Base-by-base conservation (phyloP, 2,329 filamentous ascomycete species). In the Macrophomina pseudophaseolina region DNA sequence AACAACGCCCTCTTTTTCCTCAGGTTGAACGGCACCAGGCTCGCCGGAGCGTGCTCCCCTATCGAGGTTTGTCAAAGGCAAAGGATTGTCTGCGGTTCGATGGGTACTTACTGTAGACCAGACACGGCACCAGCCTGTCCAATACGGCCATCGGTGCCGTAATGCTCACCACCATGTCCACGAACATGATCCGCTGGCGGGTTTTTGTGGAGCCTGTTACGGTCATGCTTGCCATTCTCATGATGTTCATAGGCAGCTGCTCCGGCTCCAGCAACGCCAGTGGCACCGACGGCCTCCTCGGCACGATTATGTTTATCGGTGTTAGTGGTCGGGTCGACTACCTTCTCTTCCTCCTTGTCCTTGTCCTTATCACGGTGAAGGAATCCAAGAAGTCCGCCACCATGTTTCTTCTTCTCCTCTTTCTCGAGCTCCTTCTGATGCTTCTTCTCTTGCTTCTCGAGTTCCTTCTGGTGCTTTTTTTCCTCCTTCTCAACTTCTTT, bases 331-430 rank as follows among this genome's bases (percentile, higher is more conserved):
- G 60, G 32, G 6, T 46, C 32, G n/a, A 28, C 14, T 6, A 23
- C 51, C 9, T 33, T 16, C 16, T 65, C 52, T 5, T 18, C 32
- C 6, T 40, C 28, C 1, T 65, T 68, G 40, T 70, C 71, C 58
- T 78, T 78, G 67, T 77, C 74, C 67, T 79, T 80, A 69, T 80
- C 75, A n/a, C 77, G 75, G 67, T 80, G 78, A 35, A 81, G 68
- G 70, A 81, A 80, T 23, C 78, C 75, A 30, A 80, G 70, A 11
- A 81, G 69, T 40, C 72, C 67, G n/a, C 60, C 54, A 12, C 32
- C 70, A 54, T 79, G 75, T 65, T 79, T 80, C 69, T 80, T 78
- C 70, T 78, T 76, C 58, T 74, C 67, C 7, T 72, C 70, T 49
- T 69, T 69, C 33, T 63, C 66, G 4, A 53, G 66, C 32, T 70